phyloP scores from a whole-genome alignment of 2,329 filamentous ascomycete genomes.

The Monosporascus sp. region DNA sequence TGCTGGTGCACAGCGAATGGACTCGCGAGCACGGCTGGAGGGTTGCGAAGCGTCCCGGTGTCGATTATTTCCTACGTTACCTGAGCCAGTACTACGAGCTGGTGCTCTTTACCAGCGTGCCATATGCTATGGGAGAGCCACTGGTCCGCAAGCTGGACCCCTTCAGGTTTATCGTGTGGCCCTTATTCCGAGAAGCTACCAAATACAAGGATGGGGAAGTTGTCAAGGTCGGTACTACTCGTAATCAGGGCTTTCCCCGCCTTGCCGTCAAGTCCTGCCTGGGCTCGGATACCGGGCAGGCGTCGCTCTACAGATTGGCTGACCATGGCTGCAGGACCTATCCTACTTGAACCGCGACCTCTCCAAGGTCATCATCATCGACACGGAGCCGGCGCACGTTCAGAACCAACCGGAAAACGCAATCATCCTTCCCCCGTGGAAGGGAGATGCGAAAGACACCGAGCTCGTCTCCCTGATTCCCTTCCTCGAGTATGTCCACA shows the following conservation, averaged over 20 bases:
- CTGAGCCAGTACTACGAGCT: slow-evolving; percentile 97
- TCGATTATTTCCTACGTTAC: slow-evolving; percentile 97
- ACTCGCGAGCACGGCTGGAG: slow-evolving; percentile 90
- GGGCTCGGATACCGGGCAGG: neutral
- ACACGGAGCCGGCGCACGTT: slow-evolving; percentile 78
- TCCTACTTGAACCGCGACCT: slow-evolving; percentile 95
- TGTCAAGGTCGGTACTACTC: slow-evolving; percentile 65
- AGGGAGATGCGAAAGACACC: slow-evolving; percentile 74
- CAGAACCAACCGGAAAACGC: slow-evolving; percentile 94
- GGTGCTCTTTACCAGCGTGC: slow-evolving; percentile 89
- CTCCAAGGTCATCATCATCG: slow-evolving; percentile 91
- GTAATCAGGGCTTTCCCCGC: neutral
- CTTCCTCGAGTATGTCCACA: slow-evolving; percentile 95
- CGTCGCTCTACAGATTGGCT: slow-evolving; percentile 16
- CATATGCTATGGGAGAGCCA: slow-evolving; percentile 78
- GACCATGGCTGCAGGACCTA: slow-evolving; percentile 62
- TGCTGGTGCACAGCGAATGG: slow-evolving; percentile 95
- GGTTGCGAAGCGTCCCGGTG: slow-evolving; percentile 86
- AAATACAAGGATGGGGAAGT: slow-evolving; percentile 95
- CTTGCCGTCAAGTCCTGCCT: neutral
- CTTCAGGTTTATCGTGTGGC: slow-evolving; percentile 92
- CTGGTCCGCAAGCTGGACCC: slow-evolving; percentile 92
- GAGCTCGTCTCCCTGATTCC: slow-evolving; percentile 86
- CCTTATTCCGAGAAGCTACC: slow-evolving; percentile 92
- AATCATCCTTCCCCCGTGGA: slow-evolving; percentile 88